Conservation (phyloP, 2,329 filamentous ascomycete genomes). For the Teratosphaeria nubilosa region DNA sequence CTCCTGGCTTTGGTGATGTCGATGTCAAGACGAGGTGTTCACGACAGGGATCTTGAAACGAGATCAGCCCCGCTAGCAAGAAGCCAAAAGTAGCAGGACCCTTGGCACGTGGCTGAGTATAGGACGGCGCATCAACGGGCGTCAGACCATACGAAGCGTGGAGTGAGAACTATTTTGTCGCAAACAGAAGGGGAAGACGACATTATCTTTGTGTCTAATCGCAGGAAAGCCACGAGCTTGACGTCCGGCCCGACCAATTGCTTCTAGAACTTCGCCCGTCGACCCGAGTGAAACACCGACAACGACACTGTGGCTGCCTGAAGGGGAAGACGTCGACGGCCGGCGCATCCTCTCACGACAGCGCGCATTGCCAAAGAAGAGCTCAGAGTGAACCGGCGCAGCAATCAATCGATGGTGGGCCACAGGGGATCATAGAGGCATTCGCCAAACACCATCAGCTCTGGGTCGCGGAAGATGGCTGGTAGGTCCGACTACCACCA, state of each 20-base stretch:
- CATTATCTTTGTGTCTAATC: neutral
- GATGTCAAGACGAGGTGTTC: neutral
- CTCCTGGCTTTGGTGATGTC: neutral
- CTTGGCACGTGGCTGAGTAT: neutral
- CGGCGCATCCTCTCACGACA: neutral
- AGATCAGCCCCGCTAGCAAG: neutral
- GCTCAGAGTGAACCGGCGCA: neutral
- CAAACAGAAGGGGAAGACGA: neutral
- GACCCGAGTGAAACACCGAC: neutral
- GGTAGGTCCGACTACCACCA: constrained; percentile 45
- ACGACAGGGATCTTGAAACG: neutral
- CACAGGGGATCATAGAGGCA: constrained; percentile 1
- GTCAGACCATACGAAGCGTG: neutral
- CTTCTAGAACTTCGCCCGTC: neutral
- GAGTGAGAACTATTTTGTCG: neutral
- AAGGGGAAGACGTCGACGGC: neutral
- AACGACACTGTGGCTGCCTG: neutral
- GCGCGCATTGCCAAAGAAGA: neutral
- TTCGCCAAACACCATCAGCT: neutral
- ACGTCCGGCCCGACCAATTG: neutral
- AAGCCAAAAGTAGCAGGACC: neutral
- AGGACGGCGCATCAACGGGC: neutral
- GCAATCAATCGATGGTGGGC: neutral
- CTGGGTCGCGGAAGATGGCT: constrained; percentile 28
- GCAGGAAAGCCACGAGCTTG: neutral